A percentile compares a stretch with the other conserved stretches of the same genome.
Evolutionary conservation across 208 protist species (phyloP).

Genomic region (Crithidia fasciculata): DNA sequence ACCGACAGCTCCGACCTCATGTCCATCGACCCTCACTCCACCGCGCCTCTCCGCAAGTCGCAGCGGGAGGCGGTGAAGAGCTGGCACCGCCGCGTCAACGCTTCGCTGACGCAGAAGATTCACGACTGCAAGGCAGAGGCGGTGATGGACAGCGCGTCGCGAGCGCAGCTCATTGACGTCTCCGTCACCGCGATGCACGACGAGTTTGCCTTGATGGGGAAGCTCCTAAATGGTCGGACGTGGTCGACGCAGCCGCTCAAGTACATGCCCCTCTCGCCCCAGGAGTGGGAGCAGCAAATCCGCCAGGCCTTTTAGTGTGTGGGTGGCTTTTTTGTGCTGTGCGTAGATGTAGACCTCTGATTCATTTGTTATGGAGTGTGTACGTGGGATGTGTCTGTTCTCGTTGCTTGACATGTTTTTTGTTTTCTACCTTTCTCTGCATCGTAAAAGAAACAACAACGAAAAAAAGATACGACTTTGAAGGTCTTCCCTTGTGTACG

Average conservation of each 20-base stretch:
- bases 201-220: slow-evolving; percentile 51
- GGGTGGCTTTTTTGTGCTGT: slow-evolving; percentile 8
- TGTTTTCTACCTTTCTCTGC: not conserved
- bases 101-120: slow-evolving; percentile 47
- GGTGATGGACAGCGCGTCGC: slow-evolving; percentile 60
- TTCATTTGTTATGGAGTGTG: not conserved
- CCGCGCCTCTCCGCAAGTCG: slow-evolving; percentile 54
- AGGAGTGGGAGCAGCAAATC: slow-evolving; percentile 63
- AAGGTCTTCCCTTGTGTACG: too few species aligned
- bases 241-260: slow-evolving; percentile 78
- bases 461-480: too few species aligned
- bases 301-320: slow-evolving; percentile 52
- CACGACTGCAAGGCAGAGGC: slow-evolving; percentile 54
- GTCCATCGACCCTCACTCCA: slow-evolving; percentile 42
- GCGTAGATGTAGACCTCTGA: too few species aligned
- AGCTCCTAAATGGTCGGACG: slow-evolving; percentile 46
- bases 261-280: slow-evolving; percentile 52
- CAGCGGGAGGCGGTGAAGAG: slow-evolving; percentile 78
- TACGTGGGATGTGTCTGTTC: not conserved
- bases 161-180: slow-evolving; percentile 63
- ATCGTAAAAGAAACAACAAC: too few species aligned
- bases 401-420: not conserved
- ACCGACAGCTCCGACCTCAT: slow-evolving; percentile 35
- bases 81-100: slow-evolving; percentile 60
- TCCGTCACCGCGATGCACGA: slow-evolving; percentile 55